Evolutionary conservation across 2,329 filamentous ascomycete species (phyloP).

Genomic region (Coniochaeta ligniaria): DNA sequence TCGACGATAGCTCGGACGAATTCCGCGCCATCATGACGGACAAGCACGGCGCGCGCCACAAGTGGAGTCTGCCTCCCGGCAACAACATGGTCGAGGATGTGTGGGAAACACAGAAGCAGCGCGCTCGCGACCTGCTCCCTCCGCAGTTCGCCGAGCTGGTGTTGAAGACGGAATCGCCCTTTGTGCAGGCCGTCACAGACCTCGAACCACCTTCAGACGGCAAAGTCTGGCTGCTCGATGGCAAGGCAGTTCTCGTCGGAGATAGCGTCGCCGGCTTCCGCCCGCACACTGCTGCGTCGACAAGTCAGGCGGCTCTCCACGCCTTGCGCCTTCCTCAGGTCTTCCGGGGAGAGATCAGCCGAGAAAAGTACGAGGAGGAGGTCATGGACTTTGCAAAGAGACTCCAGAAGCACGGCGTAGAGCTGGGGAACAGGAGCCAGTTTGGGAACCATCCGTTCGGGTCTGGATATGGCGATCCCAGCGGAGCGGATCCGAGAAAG

Average conservation of each 20-base stretch:
- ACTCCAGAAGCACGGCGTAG: not conserved
- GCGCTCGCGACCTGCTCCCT: not conserved
- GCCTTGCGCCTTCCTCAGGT: not conserved
- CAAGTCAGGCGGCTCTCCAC: constrained; percentile 2
- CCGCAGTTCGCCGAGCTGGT: constrained; percentile 2
- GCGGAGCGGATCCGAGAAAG: no score
- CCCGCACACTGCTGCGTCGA: constrained; percentile 17
- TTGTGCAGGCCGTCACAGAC: constrained; percentile 2
- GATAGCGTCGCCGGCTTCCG: constrained; percentile 36
- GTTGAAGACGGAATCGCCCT: not conserved
- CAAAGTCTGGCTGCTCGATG: not conserved
- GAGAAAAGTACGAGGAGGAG: not conserved
- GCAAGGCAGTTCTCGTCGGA: constrained; percentile 28
- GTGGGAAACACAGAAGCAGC: not conserved
- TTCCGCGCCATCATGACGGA: not conserved
- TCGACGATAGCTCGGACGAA: not conserved
- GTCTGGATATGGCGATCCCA: not conserved
- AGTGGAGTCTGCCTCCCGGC: not conserved
- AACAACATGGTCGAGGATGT: not conserved
- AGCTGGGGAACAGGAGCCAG: constrained; percentile 2
- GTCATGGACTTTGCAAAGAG: not conserved
- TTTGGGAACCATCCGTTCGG: not conserved
- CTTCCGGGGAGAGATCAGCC: not conserved
- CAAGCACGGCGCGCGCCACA: not conserved
- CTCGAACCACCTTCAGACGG: not conserved